Evolutionary conservation across 2,329 filamentous ascomycete genomes (phyloP), one percentile per base, ranked within the genome.

Genomic region (Penicillium sp.): DNA sequence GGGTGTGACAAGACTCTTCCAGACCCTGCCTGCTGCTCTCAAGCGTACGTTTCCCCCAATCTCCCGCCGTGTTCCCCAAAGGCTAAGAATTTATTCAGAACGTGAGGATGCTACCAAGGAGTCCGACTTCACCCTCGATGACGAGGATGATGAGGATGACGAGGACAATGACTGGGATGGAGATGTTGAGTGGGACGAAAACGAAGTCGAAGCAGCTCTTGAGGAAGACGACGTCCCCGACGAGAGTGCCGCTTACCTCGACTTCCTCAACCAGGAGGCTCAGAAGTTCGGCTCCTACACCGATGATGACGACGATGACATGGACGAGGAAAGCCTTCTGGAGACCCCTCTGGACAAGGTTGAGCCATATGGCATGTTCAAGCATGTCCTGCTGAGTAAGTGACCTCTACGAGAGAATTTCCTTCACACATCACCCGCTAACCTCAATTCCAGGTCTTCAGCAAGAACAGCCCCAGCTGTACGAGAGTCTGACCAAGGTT

Each of bases 281-380:
- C 87, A 91, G 68, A 95, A 94, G 73, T 93, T 94, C 73, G 87
- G 88, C 61, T 84, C 87, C 19, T 82, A 88, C 29, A 81, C 84
- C 16, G 86, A 87, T 27, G 84, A 88, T 48, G 91, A 91, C 27
- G 92, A 96, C 55, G 92, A 96, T 53, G 87, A 97, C 45, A 86
- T 95, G 19, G 93, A 97, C 74, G 94, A 97, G 68, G 93, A 92
- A 72, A 89, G 91, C 58, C 81, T 97, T 50, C 84, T 99, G 2
- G 94, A 99, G 76, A 96, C 93, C 13, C 92, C 93, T 16, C 82
- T 99, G 25, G 94, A 99, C 75, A 94, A 94, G 78, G 83, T 99
- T 60, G 94, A 99, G 77, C 92, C 93, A 2, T 99, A 99, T 70
- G 84, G 87, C 71, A 81, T 96, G 60, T 97, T 99, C 83, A 89